Evolutionary conservation across 1,284 basidiomycete genomes (phyloP).

Genomic region (Chalciporus sp.): DNA sequence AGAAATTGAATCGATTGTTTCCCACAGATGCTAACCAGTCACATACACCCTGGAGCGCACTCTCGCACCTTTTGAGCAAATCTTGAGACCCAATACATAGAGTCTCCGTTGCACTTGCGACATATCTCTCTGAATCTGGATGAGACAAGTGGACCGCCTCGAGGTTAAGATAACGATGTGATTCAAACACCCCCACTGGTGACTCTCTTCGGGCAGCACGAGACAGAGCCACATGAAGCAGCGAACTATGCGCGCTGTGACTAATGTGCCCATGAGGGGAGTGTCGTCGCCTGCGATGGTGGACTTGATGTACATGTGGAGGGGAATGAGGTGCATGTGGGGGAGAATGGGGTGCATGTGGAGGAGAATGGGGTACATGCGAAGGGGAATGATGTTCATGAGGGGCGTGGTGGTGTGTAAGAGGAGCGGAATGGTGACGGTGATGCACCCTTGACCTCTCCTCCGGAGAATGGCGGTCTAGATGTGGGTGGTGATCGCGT

Average conservation of each 20-base stretch:
- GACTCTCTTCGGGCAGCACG: conserved; percentile 45
- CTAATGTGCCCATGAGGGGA: conserved; percentile 13
- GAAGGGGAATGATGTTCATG: conserved; percentile 18
- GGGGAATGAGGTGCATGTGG: conserved; percentile 20
- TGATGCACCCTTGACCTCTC: conserved; percentile 3
- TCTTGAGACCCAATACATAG: conserved; percentile 60
- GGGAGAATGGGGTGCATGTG: conserved; percentile 17
- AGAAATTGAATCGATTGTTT: conserved; percentile 43
- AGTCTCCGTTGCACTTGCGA: conserved; percentile 53
- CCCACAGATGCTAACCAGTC: conserved; percentile 55
- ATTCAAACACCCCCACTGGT: conserved; percentile 82
- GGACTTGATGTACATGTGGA: conserved; percentile 5
- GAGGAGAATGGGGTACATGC: background rate
- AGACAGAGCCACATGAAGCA: conserved; percentile 33
- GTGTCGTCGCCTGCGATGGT: conserved; percentile 28
- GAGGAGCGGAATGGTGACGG: conserved; percentile 12
- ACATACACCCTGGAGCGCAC: conserved; percentile 49
- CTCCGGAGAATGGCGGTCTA: background rate
- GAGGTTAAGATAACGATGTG: conserved; percentile 75
- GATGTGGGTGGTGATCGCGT: conserved; percentile 7
- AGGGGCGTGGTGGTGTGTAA: conserved; percentile 11
- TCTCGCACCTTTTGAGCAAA: conserved; percentile 52
- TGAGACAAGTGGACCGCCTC: conserved; percentile 62
- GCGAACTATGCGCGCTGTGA: conserved; percentile 29
- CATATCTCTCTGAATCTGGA: conserved; percentile 52